Evolutionary conservation across 257 asterid species (phyloP).

Genomic region (Plantago major): DNA sequence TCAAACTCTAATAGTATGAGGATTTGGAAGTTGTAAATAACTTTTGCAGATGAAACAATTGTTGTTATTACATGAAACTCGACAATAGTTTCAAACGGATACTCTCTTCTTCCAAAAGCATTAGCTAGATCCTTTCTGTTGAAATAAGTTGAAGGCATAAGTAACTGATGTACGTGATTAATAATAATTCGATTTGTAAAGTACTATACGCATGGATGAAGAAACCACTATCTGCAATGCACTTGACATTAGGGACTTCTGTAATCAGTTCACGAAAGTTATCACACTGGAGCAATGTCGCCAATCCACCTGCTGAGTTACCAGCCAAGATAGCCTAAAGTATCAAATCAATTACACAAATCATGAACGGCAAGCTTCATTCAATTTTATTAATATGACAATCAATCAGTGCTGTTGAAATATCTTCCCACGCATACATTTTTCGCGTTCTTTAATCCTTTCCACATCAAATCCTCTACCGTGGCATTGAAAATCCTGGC

Average conservation of each 20-base stretch:
- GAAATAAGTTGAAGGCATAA: no score
- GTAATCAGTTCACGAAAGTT: conserved; percentile 27
- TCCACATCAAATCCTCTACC: conserved; percentile 22
- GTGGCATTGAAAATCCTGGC: conserved; percentile 32
- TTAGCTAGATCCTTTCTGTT: conserved; percentile 27
- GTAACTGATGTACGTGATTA: neutral
- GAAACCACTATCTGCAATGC: conserved; percentile 46
- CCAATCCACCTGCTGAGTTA: conserved; percentile 48
- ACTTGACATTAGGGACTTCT: conserved; percentile 20
- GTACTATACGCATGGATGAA: conserved; percentile 24
- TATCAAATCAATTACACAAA: neutral
- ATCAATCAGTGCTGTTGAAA: no score
- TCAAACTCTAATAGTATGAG: neutral
- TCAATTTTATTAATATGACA: neutral
- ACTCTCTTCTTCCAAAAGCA: conserved; percentile 4
- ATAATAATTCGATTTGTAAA: neutral
- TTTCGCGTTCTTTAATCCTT: conserved; percentile 27
- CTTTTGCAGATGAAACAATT: neutral
- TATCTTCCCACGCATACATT: conserved; percentile 17
- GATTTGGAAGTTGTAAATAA: neutral
- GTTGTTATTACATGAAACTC: conserved; percentile 1
- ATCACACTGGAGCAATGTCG: conserved; percentile 44
- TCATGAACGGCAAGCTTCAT: neutral
- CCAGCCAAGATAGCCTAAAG: conserved; percentile 36
- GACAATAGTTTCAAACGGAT: neutral